Conservation (phyloP, 2,329 filamentous ascomycete genomes). For the Fusarium sp. region DNA sequence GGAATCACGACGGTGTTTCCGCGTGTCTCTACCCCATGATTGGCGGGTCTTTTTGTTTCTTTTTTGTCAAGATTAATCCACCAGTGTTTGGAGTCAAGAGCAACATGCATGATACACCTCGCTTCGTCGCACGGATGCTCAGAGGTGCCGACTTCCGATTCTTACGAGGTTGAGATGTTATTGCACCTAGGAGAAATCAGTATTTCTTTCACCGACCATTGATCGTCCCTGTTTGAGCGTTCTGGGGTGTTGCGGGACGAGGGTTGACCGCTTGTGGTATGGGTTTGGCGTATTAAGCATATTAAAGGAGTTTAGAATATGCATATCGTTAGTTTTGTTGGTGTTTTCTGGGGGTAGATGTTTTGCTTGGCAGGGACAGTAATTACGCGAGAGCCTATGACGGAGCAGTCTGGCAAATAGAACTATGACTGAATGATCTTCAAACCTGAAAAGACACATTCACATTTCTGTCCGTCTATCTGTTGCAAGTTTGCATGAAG, state of each 20-base stretch:
- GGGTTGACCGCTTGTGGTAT: background rate
- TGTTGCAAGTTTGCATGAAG: background rate
- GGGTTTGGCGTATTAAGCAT: background rate
- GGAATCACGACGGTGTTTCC: background rate
- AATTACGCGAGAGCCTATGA: background rate
- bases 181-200: constrained; percentile 17
- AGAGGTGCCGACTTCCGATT: background rate
- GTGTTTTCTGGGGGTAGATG: background rate
- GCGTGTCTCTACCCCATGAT: background rate
- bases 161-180: background rate
- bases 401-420: background rate
- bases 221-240: background rate
- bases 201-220: background rate
- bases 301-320: background rate
- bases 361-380: background rate
- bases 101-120: background rate
- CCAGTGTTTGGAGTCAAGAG: constrained; percentile 4
- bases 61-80: constrained; percentile 11
- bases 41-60: constrained; percentile 21
- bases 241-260: background rate
- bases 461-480: background rate
- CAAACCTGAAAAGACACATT: background rate
- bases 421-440: background rate
- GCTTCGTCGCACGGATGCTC: constrained; percentile 4
- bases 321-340: background rate